These are phyloP conservation scores for Fusarium drepaniforme DNA, from an alignment of 2,329 filamentous ascomycete genomes.

Conservation along the genomic window DNA sequence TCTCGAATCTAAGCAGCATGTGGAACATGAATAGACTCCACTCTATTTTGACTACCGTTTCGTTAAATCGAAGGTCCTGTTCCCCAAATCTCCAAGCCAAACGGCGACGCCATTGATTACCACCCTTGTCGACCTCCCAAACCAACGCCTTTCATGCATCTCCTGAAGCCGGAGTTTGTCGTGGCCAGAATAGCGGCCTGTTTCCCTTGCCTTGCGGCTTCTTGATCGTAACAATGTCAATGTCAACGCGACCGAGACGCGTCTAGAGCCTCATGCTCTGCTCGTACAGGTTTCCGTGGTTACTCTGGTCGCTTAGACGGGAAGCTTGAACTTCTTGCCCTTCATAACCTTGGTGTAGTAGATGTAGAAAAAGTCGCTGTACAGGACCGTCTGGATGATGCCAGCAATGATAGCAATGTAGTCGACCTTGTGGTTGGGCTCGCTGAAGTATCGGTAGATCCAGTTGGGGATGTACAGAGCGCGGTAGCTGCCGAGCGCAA, in stretches of 20 bases:
- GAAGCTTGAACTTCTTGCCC: constrained; percentile 89
- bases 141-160: constrained; percentile 50
- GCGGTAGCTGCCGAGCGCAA: constrained; percentile 90
- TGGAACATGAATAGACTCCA: constrained; percentile 27
- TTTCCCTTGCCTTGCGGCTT: constrained; percentile 29
- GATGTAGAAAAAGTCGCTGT: constrained; percentile 99
- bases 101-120: constrained; percentile 45
- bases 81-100: constrained; percentile 40
- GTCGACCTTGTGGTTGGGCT: constrained; percentile 79
- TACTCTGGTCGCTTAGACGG: constrained; percentile 67
- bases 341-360: constrained; percentile 98
- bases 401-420: constrained; percentile 91
- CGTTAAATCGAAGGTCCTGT: constrained; percentile 31
- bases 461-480: constrained; percentile 99
- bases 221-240: constrained; percentile 28
- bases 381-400: constrained; percentile 92
- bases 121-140: constrained; percentile 41
- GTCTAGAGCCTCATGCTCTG: constrained; percentile 22
- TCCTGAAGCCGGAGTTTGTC: constrained; percentile 40
- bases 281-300: constrained; percentile 17
- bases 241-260: constrained; percentile 15
- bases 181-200: constrained; percentile 28
- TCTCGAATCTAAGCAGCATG: constrained; percentile 9
- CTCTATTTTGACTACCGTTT: constrained; percentile 42
- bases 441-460: constrained; percentile 89